Evolutionary conservation across 768 basidiomycete genomes (phyloP), one percentile per base, ranked within the genome.

Genomic region (Termitomyces bulborhizus): DNA sequence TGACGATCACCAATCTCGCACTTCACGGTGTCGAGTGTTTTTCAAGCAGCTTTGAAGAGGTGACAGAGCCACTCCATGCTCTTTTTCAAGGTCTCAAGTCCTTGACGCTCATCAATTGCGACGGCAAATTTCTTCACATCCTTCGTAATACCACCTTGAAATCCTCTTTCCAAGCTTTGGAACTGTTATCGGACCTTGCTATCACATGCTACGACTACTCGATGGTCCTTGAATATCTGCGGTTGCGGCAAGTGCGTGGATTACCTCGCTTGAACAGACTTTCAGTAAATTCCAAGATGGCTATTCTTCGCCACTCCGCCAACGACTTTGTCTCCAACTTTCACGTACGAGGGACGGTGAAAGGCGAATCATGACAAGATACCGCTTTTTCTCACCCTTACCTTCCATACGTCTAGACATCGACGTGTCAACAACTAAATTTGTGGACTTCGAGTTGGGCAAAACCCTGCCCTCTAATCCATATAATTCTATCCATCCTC

Each of bases 11-110:
- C 18, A 34, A 39, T 24, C 55, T 62, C n/a, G 51, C 57, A 4
- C 57, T 62, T n/a, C 57, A 51, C 8, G 62, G 62, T 39, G 57
- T 62, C 13, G 54, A 56, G 13, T 62, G 62, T 47, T 57, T 59
- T n/a, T 49, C 45, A n/a, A 56, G 57, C 29, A 48, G 57, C 24
- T 42, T 57, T 6, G 48, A 54, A 12, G 54, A 54, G 5, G 54
- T 62, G 12, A 46, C 43, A 42, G 36, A 48, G 15, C 54, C 57
- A 4, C 15, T 60, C 5, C 53, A 53, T 34, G 27, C 51, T 32
- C 59, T 62, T 34, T 51, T 62, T 26, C 46, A 46, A 41, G 55
- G 47, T 11, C 59, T 62, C 29, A 32, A 56, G 39, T 53, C 59
- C 1, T 21, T 62, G 37, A 32, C 48, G 24, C 49, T 62, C 11